Base-by-base conservation (phyloP, 164 flowering plant genomes). In the Tinospora cordifolia region DNA sequence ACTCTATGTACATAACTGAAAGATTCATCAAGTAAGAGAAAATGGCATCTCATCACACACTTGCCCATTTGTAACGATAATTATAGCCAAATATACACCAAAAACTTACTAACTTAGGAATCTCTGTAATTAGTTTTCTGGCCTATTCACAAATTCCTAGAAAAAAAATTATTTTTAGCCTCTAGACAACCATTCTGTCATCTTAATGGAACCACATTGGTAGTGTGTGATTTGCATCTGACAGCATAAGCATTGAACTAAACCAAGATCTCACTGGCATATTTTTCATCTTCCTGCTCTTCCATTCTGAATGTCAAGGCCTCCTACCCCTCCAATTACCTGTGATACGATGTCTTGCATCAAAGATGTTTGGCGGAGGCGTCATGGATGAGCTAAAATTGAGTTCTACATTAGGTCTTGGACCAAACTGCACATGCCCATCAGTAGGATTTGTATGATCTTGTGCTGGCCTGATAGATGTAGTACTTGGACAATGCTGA, bases 241-340 rank as follows among this genome's bases (percentile, higher is more conserved):
- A 4, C 60, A 54, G 47, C 47, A 54, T n/a, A 19, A 54, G 22
- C 60, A 54, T 19, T 54, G 60, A 54, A 65, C 38, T 54, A 25
- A 54, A 65, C 38, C 30, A 19, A 6, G 36, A 58, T n/a, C 21
- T n/a, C 21, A 6, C 44, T 38, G n/a, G 1, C 60, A 5, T 54
- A 54, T 54, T 21, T 30, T 54, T 22, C 60, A 21, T 0, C 24
- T 54, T 22, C 19, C 60, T 54, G 21, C 22, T 54, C 7, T 54
- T n/a, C 38, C 41, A 3, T 51, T 24, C 47, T 40, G 14, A 62
- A 72, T 24, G 46, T 71, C 73, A 74, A n/a, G 69, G 73, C 68
- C 67, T 69, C 74, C 69, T 25, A 69, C 69, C 74, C 22, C 69
- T 72, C 75, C 76, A 65, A 62, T 58, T 72, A 54, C 71, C 10